Base-by-base conservation (phyloP, 495 filamentous ascomycete genomes). In the Cetradonia linearis region DNA sequence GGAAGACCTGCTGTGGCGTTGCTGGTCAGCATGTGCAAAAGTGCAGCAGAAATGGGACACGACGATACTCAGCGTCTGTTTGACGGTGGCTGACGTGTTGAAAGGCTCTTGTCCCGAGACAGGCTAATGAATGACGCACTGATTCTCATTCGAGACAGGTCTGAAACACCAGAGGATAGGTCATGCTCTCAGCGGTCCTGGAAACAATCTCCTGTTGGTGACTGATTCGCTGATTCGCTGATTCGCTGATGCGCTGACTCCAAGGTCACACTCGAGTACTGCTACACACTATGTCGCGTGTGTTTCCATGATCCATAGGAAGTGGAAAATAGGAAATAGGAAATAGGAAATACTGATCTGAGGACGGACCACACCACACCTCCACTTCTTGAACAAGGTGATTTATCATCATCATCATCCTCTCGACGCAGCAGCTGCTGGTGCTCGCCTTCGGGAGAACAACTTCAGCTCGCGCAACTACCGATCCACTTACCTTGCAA, bases 81-180 rank as follows among this genome's bases (percentile, higher is more conserved):
- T 20, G 9, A 54, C 50, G 31, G 31, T n/a, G 50, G 50, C 50
- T 30, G 31, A 20, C 16, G 42, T 1, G 13, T 18, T 53, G 5
- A 30, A 27, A 20, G 14, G 11, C 5, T 3, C 11, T 36, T 34
- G 50, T 54, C 30, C 34, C 50, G 34, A 36, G 50, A 36, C 31
- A 54, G 50, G 50, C 50, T 54, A 54, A 54, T 54, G 50, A 54
- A 54, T 54, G 50, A 54, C 50, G 50, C 50, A 54, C 11, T 46
- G n/a, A 25, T 46, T 10, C 20, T 46, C 7, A 23, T 54, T 54
- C 50, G 50, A 54, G 50, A 54, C 50, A 54, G 34, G 30, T 28
- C 50, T 54, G 33, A 54, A 34, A 54, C 50, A 20, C 33, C 50
- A 34, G 23, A 54, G 11, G 34, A 54, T 54, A 54, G 50, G 50